phyloP scores from a whole-genome alignment of 306 rosid species.

The Lupinus albus region DNA sequence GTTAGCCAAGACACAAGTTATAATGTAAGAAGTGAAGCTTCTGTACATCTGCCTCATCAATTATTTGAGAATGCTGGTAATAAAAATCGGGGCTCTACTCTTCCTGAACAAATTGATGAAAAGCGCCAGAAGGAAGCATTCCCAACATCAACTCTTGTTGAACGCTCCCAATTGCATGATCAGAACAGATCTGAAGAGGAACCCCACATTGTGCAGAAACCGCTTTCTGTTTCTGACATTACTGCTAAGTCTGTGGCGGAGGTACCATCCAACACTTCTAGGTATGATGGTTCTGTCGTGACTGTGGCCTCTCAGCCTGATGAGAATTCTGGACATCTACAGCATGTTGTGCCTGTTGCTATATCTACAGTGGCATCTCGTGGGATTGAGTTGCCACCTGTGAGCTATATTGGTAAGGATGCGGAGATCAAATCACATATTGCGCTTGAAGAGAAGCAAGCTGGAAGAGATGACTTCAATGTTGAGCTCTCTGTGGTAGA shows the following conservation, averaged over 20 bases:
- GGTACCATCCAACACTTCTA: constrained; percentile 36
- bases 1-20: constrained; percentile 50
- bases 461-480: constrained; percentile 45
- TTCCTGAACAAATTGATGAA: constrained; percentile 50
- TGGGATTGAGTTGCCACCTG: constrained; percentile 42
- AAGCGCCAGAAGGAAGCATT: constrained; percentile 46
- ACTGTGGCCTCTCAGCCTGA: constrained; percentile 36
- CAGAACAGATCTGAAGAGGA: constrained; percentile 47
- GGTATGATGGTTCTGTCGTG: constrained; percentile 29
- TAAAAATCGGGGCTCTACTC: constrained; percentile 48
- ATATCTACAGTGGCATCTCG: constrained; percentile 40
- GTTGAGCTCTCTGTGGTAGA: constrained; percentile 46
- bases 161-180: constrained; percentile 47
- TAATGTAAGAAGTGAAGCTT: constrained; percentile 50
- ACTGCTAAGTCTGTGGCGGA: constrained; percentile 44
- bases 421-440: constrained; percentile 42
- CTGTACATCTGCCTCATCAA: constrained; percentile 57
- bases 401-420: constrained; percentile 35
- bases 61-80: constrained; percentile 54
- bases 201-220: constrained; percentile 36
- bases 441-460: constrained; percentile 49
- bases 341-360: constrained; percentile 39
- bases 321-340: constrained; percentile 40
- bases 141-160: constrained; percentile 41
- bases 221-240: constrained; percentile 46